Evolutionary conservation across 2,329 filamentous ascomycete genomes (phyloP), one percentile per base, ranked within the genome.

Genomic region (Ascochyta viciae-villosae): DNA sequence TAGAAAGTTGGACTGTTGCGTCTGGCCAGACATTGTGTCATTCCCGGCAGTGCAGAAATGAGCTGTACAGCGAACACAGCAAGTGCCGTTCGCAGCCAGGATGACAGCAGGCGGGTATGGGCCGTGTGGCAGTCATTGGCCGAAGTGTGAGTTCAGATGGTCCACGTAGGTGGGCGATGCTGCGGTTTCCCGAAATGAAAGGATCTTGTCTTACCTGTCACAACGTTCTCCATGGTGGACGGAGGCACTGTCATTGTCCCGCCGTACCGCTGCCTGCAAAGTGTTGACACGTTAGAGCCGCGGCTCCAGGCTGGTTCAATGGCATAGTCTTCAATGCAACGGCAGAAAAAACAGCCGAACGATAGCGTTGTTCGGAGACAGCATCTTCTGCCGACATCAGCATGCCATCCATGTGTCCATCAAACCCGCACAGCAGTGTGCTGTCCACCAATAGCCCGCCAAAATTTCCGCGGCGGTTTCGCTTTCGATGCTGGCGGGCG

Each of bases 171-270:
- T 69, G 73, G 71, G 64, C 65, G 69, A 75, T 73, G 64, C 67
- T 74, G 70, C 70, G 73, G 66, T 57, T 44, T 66, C 63, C 73
- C 72, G 72, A 76, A 76, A 76, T 76, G 70, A 73, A 74, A 71
- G 73, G 70, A 72, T 62, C 58, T 64, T 70, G 72, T 74, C 63
- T 66, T 50, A 67, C 71, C 64, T 72, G 61, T 57, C 61, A 64
- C 63, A 48, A 44, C 54, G 44, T 50, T 48, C 27, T 34, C 27
- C 27, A 35, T 29, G 15, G 39, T 29, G 40, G 24, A 41, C 7
- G 22, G 23, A 40, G 49, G 44, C 44, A 48, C 42, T 57, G 33
- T 39, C 27, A 23, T 13, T 62, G 64, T 50, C 53, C 59, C 60
- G 55, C 53, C 56, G 50, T 57, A 38, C 52, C 54, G 67, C 31